A percentile compares a stretch with the other conserved stretches of the same genome.
phyloP scores from a whole-genome alignment of 371 early-diverging fungal species.

The Thermomucor indicae-seudaticae region DNA sequence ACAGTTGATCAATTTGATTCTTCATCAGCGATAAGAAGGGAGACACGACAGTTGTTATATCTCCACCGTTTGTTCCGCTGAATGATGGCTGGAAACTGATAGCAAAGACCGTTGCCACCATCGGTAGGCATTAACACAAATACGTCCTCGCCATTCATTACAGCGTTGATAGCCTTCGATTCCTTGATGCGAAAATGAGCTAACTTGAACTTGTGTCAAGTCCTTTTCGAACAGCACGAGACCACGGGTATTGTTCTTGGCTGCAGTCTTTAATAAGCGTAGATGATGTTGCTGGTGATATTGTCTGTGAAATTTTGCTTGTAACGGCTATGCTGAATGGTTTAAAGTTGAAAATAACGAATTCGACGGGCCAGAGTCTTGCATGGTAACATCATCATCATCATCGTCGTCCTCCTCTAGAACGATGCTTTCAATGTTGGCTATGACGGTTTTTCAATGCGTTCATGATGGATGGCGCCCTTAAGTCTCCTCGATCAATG shows the following conservation, averaged over 20 bases:
- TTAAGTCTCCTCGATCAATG: no score
- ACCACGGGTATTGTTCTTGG: constrained; percentile 68
- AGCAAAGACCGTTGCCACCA: constrained; percentile 99
- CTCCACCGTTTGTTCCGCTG: constrained; percentile 36
- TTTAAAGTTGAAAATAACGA: no score
- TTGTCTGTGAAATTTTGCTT: no score
- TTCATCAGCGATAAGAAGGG: constrained; percentile 97
- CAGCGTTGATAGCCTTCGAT: constrained; percentile 90
- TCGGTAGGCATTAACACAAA: constrained; percentile 99
- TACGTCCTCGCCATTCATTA: constrained; percentile 84
- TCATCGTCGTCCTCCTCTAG: no score
- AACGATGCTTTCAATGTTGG: no score
- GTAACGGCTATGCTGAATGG: no score
- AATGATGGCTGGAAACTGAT: constrained; percentile 93
- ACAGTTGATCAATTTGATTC: constrained; percentile 92
- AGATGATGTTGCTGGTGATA: no score
- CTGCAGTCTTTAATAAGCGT: no score
- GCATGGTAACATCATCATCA: no score
- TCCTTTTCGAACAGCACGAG: constrained; percentile 72
- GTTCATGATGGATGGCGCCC: no score
- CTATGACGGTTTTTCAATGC: no score
- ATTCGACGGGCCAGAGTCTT: no score
- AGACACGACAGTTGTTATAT: constrained; percentile 94
- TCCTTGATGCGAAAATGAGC: constrained; percentile 90
- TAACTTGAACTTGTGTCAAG: constrained; percentile 73